These are phyloP conservation scores for Dendrobium officinale DNA, from an alignment of 106 monocot species.

Conservation along the genomic window DNA sequence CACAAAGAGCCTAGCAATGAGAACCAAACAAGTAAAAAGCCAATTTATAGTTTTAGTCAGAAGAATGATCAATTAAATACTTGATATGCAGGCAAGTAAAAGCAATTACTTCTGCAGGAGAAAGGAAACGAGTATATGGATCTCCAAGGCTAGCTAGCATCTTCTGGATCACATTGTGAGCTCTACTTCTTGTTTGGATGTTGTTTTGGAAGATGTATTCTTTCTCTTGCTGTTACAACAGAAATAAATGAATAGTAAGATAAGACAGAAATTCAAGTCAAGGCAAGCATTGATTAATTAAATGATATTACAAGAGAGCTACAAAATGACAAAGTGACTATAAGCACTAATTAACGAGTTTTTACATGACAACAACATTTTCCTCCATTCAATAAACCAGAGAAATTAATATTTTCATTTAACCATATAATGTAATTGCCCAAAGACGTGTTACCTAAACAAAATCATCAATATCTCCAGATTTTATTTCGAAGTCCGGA, in stretches of 20 bases:
- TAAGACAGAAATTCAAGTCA: neutral
- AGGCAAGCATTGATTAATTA: neutral
- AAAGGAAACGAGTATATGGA: slow-evolving; percentile 84
- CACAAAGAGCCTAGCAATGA: neutral
- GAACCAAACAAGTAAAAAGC: neutral
- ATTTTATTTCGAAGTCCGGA: neutral
- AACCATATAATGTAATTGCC: neutral
- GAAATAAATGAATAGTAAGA: neutral
- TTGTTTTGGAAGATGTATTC: slow-evolving; percentile 41
- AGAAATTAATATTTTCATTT: neutral
- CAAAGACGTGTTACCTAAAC: neutral
- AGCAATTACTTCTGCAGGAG: slow-evolving; percentile 72
- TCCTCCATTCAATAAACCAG: neutral
- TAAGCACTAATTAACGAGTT: neutral
- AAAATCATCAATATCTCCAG: neutral
- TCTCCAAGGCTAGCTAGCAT: slow-evolving; percentile 85
- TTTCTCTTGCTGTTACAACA: slow-evolving; percentile 50
- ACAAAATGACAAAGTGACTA: neutral
- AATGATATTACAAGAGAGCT: neutral
- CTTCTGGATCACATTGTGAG: slow-evolving; percentile 67
- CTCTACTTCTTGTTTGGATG: slow-evolving; percentile 60
- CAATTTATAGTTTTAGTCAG: neutral
- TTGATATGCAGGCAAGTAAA: neutral
- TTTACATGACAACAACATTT: neutral
- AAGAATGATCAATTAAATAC: neutral